Evolutionary conservation across 441 rosid species (phyloP), one percentile per base, ranked within the genome.

Genomic region (Corymbia calophylla): DNA sequence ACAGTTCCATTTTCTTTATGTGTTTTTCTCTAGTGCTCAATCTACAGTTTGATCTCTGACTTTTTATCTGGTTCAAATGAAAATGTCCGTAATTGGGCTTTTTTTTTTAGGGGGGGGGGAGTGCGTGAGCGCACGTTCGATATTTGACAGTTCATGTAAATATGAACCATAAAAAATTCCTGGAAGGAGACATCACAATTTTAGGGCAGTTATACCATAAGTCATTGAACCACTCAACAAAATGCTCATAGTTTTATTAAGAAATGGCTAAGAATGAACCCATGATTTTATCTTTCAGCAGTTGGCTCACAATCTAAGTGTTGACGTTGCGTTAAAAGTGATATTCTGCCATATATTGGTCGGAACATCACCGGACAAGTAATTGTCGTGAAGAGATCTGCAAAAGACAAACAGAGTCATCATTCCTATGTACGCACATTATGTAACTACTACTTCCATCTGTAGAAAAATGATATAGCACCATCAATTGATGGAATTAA

Each of bases 361-460:
- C 2, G 91, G 89, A 21, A 89, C 87, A 89, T 89, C 62, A 27
- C 91, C 91, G n/a, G 54, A 55, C 87, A 89, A 80, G 80, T 27
- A 77, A 58, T 89, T 89, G 70, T 77, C 29, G 8, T 80, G 49
- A 31, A 89, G 91, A 47, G 91, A 89, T 87, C 91, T 89, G 89
- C 87, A 87, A 80, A n/a, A 82, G n/a, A 80, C 49, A 51, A 58
- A 13, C 29, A 9, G 9, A 31, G 53, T 54, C 21, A 25, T 62
- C 23, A 89, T 58, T n/a, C 31, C 32, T 7, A 14, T 62, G 87
- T 39, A 39, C 18, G 49, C 39, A 27, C 82, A 73, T 39, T 39
- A 39, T 39, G 49, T 73, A 35, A 73, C 25, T 86, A 39, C 25
- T 86, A 58, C 47, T 29, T 86, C 87, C 6, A 13, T 73, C 64